Conservation (phyloP, 2,329 filamentous ascomycete species). For the Nemania serpens region DNA sequence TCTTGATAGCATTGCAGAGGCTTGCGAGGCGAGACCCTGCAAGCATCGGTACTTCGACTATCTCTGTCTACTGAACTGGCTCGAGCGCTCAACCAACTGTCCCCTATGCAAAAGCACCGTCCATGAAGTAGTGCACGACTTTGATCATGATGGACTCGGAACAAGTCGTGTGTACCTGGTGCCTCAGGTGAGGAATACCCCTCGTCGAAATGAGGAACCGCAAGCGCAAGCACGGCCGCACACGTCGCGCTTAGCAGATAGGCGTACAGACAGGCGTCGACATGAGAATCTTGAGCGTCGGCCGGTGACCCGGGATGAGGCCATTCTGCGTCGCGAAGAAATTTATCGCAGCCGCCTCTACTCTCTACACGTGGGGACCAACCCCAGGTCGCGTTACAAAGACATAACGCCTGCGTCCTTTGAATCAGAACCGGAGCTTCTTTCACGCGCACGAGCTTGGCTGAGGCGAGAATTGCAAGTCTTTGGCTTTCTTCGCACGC, state of each 20-base stretch:
- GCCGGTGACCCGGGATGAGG: conserved; percentile 34
- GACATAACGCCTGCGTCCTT: conserved; percentile 74
- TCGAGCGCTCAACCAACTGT: conserved; percentile 72
- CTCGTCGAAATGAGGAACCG: conserved; percentile 10
- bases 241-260: background rate
- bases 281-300: conserved; percentile 13
- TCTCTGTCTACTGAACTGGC: conserved; percentile 80
- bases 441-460: conserved; percentile 79
- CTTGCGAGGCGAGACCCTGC: conserved; percentile 75
- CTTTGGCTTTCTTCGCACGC: conserved; percentile 69
- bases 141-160: conserved; percentile 51
- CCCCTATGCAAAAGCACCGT: conserved; percentile 74
- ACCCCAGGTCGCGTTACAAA: conserved; percentile 74
- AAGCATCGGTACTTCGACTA: conserved; percentile 84
- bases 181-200: conserved; percentile 37
- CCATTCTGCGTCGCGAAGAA: conserved; percentile 64
- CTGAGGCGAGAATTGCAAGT: conserved; percentile 83
- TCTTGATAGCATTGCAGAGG: conserved; percentile 73
- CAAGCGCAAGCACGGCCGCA: conserved; percentile 6
- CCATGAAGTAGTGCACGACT: conserved; percentile 67
- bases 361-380: conserved; percentile 82
- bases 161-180: conserved; percentile 64
- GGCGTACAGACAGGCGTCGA: conserved; percentile 18
- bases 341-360: conserved; percentile 76
- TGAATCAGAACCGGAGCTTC: conserved; percentile 65